Percentiles rank a stretch among this genome's conserved stretches.
phyloP scores from a whole-genome alignment of 2,329 filamentous ascomycete species.

The Epichloe gansuensis region DNA sequence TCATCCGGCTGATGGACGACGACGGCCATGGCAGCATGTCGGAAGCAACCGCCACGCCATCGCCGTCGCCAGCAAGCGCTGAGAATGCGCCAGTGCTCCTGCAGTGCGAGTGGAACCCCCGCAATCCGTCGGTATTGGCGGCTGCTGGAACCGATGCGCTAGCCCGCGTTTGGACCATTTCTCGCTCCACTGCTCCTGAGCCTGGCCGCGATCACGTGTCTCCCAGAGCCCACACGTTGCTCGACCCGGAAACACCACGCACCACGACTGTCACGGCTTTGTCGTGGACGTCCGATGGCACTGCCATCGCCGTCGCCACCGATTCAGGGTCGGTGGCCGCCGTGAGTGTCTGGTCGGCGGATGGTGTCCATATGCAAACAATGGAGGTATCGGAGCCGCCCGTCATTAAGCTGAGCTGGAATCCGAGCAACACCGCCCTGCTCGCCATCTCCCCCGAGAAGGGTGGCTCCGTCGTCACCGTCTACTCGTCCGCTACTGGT shows the following conservation, averaged over 20 bases:
- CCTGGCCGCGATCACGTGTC: slow-evolving; percentile 29
- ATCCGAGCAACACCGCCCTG: slow-evolving; percentile 39
- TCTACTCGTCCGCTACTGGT: slow-evolving; percentile 33
- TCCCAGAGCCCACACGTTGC: slow-evolving; percentile 25
- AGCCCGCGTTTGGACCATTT: slow-evolving; percentile 55
- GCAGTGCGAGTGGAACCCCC: slow-evolving; percentile 57
- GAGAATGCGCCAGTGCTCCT: slow-evolving; percentile 49
- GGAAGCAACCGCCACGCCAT: slow-evolving; percentile 18
- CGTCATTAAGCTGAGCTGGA: slow-evolving; percentile 50
- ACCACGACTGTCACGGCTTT: slow-evolving; percentile 44
- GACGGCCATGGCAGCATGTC: slow-evolving; percentile 19
- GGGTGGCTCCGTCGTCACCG: slow-evolving; percentile 39
- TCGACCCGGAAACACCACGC: slow-evolving; percentile 39
- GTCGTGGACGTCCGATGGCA: slow-evolving; percentile 46
- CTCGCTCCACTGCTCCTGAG: slow-evolving; percentile 36
- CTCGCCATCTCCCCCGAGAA: slow-evolving; percentile 46
- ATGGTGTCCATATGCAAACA: slow-evolving; percentile 38
- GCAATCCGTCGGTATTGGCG: slow-evolving; percentile 50
- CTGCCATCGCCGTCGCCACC: slow-evolving; percentile 43
- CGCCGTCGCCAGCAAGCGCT: slow-evolving; percentile 23
- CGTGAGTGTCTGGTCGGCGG: slow-evolving; percentile 42
- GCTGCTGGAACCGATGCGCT: slow-evolving; percentile 57
- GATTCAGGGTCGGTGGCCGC: slow-evolving; percentile 39
- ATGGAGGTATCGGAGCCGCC: slow-evolving; percentile 48
- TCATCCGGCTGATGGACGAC: slow-evolving; percentile 41